Conservation (phyloP, 345 rosid species). For the Populus alba region DNA sequence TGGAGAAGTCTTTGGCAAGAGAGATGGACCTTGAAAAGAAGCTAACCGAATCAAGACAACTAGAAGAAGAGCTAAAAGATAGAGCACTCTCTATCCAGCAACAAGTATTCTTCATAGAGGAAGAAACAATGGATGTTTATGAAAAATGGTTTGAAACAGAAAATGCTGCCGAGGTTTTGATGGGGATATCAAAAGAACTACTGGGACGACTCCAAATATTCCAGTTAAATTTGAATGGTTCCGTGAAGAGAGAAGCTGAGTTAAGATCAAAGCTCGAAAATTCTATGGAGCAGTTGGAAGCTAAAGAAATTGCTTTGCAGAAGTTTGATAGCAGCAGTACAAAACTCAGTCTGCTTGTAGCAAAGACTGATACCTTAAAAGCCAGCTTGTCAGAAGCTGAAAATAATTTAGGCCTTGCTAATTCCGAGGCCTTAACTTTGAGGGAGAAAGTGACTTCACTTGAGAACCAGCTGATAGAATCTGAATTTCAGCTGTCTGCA, state of each 20-base stretch:
- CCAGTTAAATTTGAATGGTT: conserved; percentile 65
- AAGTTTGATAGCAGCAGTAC: conserved; percentile 49
- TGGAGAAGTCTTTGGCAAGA: conserved; percentile 89
- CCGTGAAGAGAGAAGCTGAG: conserved; percentile 50
- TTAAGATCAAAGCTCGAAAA: conserved; percentile 50
- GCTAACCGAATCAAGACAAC: conserved; percentile 59
- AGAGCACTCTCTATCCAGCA: conserved; percentile 54
- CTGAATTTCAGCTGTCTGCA: conserved; percentile 26
- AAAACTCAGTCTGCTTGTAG: conserved; percentile 38
- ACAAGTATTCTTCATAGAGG: conserved; percentile 57
- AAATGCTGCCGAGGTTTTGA: conserved; percentile 63
- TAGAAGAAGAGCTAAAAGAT: conserved; percentile 51
- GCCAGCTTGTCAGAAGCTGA: conserved; percentile 60
- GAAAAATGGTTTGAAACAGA: conserved; percentile 67
- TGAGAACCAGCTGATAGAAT: conserved; percentile 53
- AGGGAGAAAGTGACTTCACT: conserved; percentile 48
- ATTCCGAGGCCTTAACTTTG: conserved; percentile 50
- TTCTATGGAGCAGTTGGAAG: conserved; percentile 46
- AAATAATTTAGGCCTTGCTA: conserved; percentile 42
- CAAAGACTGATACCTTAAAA: conserved; percentile 52
- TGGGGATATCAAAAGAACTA: conserved; percentile 68
- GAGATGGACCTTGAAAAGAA: conserved; percentile 91
- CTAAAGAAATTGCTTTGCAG: conserved; percentile 48
- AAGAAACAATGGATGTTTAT: conserved; percentile 53
- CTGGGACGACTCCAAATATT: conserved; percentile 56